Evolutionary conservation across 495 filamentous ascomycete species (phyloP), one percentile per base, ranked within the genome.

Genomic region (Aspergillus asperescens): DNA sequence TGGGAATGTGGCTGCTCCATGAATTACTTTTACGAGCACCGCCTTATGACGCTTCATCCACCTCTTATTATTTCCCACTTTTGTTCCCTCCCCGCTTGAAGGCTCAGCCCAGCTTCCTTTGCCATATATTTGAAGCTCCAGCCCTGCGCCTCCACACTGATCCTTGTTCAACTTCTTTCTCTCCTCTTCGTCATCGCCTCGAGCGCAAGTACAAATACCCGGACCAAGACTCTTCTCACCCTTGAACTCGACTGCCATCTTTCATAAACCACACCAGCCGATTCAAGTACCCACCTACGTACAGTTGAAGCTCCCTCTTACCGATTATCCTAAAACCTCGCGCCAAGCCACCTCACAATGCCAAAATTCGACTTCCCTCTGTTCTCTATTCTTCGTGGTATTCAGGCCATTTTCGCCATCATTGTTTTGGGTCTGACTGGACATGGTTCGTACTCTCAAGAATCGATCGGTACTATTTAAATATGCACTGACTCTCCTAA

Each of bases 401-500:
- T 77, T 42, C 84, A 89, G 54, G 74, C 71, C 6, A 54, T 88
- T 46, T 81, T 92, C 58, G 75, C 82, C 29, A 69, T 90, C 55
- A 81, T 90, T 58, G 77, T 87, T 52, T 76, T 95, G 20, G 86
- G 83, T 27, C 54, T 92, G 22, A 84, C 81, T 18, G 81, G 78
- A 45, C 90, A 90, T 59, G 70, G 88, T 91, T 69, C 5, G 75
- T 76, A 16, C 1, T 15, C 4, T 39, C 25, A 10, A 23, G 19
- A 10, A 1, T 16, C 3, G 13, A 35, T n/a, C n/a, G n/a, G n/a
- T n/a, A 40, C 29, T 16, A n/a, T 56, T 13, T 27, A 32, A 32
- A 23, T 24, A 3, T 47, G 7, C 20, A 39, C 44, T 57, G 48
- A 66, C 63, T 42, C 24, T 42, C 50, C 25, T 38, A 37, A 73